These are phyloP conservation scores for Lasiosphaeris hirsuta DNA, from an alignment of 495 filamentous ascomycete genomes.

Conservation along the genomic window DNA sequence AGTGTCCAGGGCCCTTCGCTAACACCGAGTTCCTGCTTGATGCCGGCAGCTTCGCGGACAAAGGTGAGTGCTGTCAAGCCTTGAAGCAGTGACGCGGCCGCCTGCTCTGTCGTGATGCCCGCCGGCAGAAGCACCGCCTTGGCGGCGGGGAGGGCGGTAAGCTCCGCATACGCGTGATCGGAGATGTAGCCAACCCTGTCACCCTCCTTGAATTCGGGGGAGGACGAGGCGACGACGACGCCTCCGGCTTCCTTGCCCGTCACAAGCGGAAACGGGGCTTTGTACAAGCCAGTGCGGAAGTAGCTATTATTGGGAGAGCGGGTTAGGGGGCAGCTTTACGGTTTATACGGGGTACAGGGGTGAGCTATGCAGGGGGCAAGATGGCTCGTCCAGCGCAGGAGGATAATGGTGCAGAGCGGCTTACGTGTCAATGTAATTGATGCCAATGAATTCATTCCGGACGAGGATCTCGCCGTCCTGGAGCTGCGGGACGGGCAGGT, in stretches of 20 bases:
- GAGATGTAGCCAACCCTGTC: slow-evolving; percentile 66
- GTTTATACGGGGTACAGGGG: no score
- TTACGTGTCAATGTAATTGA: slow-evolving; percentile 87
- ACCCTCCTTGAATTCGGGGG: slow-evolving; percentile 53
- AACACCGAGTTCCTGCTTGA: slow-evolving; percentile 45
- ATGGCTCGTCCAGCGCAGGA: no score
- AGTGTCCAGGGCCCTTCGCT: slow-evolving; percentile 72
- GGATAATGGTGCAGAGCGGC: slow-evolving; percentile 19
- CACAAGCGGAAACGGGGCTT: slow-evolving; percentile 63
- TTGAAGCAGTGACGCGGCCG: slow-evolving; percentile 71
- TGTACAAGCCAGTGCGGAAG: slow-evolving; percentile 87
- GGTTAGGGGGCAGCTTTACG: slow-evolving; percentile 14
- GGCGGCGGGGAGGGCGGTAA: slow-evolving; percentile 57
- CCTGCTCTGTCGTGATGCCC: slow-evolving; percentile 55
- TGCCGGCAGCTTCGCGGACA: slow-evolving; percentile 69
- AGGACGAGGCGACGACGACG: slow-evolving; percentile 37
- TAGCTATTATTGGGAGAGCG: slow-evolving; percentile 50
- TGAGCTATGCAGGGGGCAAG: not conserved
- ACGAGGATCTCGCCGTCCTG: slow-evolving; percentile 73
- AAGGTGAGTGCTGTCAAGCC: slow-evolving; percentile 84
- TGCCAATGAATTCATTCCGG: slow-evolving; percentile 77
- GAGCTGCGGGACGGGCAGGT: slow-evolving; percentile 71
- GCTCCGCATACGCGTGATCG: slow-evolving; percentile 67
- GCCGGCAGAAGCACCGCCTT: slow-evolving; percentile 64
- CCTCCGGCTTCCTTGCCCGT: slow-evolving; percentile 78